Evolutionary conservation across 2,329 filamentous ascomycete species (phyloP), one percentile per base, ranked within the genome.

Genomic region (Podosphaera aphanis): DNA sequence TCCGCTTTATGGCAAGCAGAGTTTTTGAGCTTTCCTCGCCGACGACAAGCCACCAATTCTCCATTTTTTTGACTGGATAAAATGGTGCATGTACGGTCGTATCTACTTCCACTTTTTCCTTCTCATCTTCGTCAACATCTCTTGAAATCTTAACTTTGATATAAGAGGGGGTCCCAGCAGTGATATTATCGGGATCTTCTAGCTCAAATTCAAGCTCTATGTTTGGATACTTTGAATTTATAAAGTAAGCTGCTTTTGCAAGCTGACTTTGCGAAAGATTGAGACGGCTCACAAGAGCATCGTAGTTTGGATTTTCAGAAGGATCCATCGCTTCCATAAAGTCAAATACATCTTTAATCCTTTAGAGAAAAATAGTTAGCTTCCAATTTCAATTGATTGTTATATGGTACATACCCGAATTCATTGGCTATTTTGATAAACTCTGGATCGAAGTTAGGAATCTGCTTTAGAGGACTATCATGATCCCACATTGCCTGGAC

Each of bases 261-360:
- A 98, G 69, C 60, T 98, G 85, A 47, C 70, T 72, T 61, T 92
- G 83, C 46, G 77, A 77, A 37, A 98, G 69, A 6, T 77, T 77
- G 35, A 98, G 71, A 2, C 76, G 73, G 58, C 83, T 78, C 52
- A 95, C 71, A 27, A 98, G 69, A 27, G 72, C 70, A 41, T 71
- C 70, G 60, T 93, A 88, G 51, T 93, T 71, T 36, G 80, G 66
- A 61, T 94, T 93, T 62, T 93, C 88, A 1, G 84, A 79, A 2
- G 88, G 86, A 59, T 93, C 90, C 88, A 98, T 98, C 51, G 84
- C 82, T 55, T 95, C 88, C 81, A 95, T 94, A 65, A 98, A 95
- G 59, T 93, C 86, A 56, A 93, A 88, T 52, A 98, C 79, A 56
- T 95, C 88, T 56, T 84, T 86, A 66, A 98, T 80, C 51, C 77